Evolutionary conservation across 768 basidiomycete genomes (phyloP), one percentile per base, ranked within the genome.

Genomic region (Favolaschia claudopus): DNA sequence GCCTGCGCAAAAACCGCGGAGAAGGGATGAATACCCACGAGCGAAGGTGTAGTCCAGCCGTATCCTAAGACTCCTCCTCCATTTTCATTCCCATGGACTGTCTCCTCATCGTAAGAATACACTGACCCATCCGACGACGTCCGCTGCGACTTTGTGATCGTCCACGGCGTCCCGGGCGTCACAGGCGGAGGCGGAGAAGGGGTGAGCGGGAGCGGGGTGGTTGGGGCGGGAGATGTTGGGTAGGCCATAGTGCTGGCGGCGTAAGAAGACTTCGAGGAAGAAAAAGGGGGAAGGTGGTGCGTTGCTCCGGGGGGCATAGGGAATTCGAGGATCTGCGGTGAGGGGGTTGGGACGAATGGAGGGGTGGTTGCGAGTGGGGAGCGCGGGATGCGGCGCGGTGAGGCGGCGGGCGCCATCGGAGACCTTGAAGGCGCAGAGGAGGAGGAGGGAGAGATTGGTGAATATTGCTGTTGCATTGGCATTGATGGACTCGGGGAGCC

Each of bases 191-290:
- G 51, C 12, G 58, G 58, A 4, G 57, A 48, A 8, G 43, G 13
- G 12, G 46, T 38, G 19, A 43, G 42, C 19, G 57, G 57, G 2
- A 50, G 47, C 19, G 39, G 22, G 2, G 58, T 42, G 10, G 31
- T 39, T 7, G 58, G 45, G 2, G 51, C 44, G 52, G 59, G 66
- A 3, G 74, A 68, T 5, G 75, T 63, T 7, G 19, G 42, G 20
- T 5, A 31, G 20, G 6, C n/a, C n/a, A n/a, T n/a, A n/a, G 17
- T 5, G 40, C 12, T 22, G 9, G 9, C 22, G 9, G 28, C n/a
- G 43, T 36, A 27, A 14, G n/a, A n/a, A n/a, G n/a, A n/a, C n/a
- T n/a, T n/a, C n/a, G n/a, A n/a, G n/a, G n/a, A n/a, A n/a, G n/a
- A n/a, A n/a, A n/a, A n/a, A n/a, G n/a, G n/a, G n/a, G n/a, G n/a